Evolutionary conservation across 1,284 basidiomycete genomes (phyloP).

Genomic region (Phlebopus sp.): DNA sequence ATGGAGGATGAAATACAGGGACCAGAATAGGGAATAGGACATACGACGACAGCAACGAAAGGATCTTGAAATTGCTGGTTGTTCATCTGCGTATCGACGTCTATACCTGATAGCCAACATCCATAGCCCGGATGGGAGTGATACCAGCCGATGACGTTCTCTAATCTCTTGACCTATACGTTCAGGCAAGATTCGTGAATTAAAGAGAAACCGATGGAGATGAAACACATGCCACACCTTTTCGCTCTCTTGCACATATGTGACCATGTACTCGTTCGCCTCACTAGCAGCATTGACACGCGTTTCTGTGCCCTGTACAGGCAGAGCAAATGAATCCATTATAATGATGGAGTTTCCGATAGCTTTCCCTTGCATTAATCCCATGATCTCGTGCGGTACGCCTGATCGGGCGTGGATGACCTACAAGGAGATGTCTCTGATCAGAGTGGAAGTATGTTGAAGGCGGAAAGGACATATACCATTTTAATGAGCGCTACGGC

Average conservation of each 20-base stretch:
- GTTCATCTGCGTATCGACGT: constrained; percentile 92
- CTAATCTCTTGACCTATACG: constrained; percentile 71
- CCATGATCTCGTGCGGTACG: constrained; percentile 98
- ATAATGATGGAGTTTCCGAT: constrained; percentile 85
- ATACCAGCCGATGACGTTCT: constrained; percentile 98
- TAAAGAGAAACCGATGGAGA: background rate
- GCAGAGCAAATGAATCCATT: constrained; percentile 95
- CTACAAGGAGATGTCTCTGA: constrained; percentile 39
- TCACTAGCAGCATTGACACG: constrained; percentile 96
- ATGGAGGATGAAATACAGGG: too few relatives aligned
- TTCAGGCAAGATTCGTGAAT: background rate
- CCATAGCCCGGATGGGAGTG: constrained; percentile 98
- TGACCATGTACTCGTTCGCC: constrained; percentile 98
- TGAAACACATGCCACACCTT: constrained; percentile 48
- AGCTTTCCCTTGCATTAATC: constrained; percentile 97
- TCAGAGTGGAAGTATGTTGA: background rate
- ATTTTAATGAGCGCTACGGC: constrained; percentile 97
- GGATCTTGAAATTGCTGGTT: constrained; percentile 96
- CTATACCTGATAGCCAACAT: constrained; percentile 96
- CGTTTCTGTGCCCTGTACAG: constrained; percentile 99
- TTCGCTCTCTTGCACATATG: constrained; percentile 80
- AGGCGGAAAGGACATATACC: constrained; percentile 46
- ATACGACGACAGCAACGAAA: constrained; percentile 93
- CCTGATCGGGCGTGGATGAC: constrained; percentile 98
- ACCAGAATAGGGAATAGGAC: constrained; percentile 33